phyloP scores from a whole-genome alignment of 108 stramenopile genomes.

The Chaetoceros tenuissimus region DNA sequence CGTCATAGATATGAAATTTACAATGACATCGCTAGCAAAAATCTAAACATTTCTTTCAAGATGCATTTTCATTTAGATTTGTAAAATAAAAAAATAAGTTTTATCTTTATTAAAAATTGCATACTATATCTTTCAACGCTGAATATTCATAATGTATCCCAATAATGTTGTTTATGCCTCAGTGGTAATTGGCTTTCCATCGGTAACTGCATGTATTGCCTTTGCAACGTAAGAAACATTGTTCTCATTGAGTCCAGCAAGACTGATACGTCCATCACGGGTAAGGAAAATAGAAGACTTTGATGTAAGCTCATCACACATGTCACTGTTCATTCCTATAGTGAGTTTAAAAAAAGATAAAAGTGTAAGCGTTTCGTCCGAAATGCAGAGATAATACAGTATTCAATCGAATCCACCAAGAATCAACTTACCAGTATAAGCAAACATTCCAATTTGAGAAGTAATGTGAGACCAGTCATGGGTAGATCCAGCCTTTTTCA shows the following conservation, averaged over 20 bases:
- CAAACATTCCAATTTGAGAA: constrained; percentile 99
- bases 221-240: constrained; percentile 93
- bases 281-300: constrained; percentile 93
- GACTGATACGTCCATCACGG: constrained; percentile 92
- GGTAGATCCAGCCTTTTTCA: constrained; percentile 70
- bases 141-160: too few species aligned
- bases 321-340: constrained; percentile 79
- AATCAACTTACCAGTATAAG: too few species aligned
- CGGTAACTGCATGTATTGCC: constrained; percentile 89
- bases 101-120: too few species aligned
- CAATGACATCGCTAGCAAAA: too few species aligned
- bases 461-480: constrained; percentile 95
- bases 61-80: too few species aligned
- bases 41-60: too few species aligned
- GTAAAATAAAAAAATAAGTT: too few species aligned
- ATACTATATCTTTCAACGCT: too few species aligned
- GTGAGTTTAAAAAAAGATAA: background rate
- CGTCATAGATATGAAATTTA: too few species aligned
- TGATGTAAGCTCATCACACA: constrained; percentile 79
- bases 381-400: background rate
- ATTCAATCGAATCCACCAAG: constrained; percentile 11
- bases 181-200: constrained; percentile 64
- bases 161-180: too few species aligned
- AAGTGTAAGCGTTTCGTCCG: background rate
- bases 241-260: constrained; percentile 92